These are phyloP conservation scores for Strobilomyces echinocephalus DNA, from an alignment of 768 basidiomycete species.

Conservation along the genomic window DNA sequence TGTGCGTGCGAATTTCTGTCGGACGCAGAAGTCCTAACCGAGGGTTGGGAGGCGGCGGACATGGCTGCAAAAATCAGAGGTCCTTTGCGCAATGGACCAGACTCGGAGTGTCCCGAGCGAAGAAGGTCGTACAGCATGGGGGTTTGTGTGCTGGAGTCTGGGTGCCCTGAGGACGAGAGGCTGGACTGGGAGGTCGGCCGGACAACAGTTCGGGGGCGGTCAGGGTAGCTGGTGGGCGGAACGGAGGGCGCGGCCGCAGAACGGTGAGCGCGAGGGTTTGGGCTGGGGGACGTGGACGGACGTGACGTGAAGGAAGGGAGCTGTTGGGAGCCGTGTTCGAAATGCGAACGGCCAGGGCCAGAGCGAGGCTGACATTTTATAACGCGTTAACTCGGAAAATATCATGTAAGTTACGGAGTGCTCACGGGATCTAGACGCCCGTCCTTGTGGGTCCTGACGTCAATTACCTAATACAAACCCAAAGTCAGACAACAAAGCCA, in stretches of 20 bases:
- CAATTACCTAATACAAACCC: slow-evolving; percentile 27
- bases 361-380: slow-evolving; percentile 19
- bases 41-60: slow-evolving; percentile 29
- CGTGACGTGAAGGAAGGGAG: slow-evolving; percentile 4
- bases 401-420: slow-evolving; percentile 18
- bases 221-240: slow-evolving; percentile 22
- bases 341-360: background rate
- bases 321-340: background rate
- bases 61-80: slow-evolving; percentile 64
- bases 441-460: slow-evolving; percentile 7
- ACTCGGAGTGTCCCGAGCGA: slow-evolving; percentile 16
- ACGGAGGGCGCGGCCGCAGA: slow-evolving; percentile 2
- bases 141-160: background rate
- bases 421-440: slow-evolving; percentile 18
- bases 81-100: slow-evolving; percentile 36
- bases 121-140: slow-evolving; percentile 22
- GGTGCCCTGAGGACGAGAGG: background rate
- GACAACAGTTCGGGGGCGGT: slow-evolving; percentile 5
- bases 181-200: slow-evolving; percentile 8
- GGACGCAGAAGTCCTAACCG: slow-evolving; percentile 5
- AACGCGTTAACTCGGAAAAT: slow-evolving; percentile 14
- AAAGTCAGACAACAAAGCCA: slow-evolving; percentile 11
- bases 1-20: background rate
- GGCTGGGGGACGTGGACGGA: slow-evolving; percentile 7
- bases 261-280: slow-evolving; percentile 8